Percentiles rank a stretch among this genome's conserved stretches.
Conservation (phyloP, 1,139 yeast genomes). For the Geotrichum fermentans region DNA sequence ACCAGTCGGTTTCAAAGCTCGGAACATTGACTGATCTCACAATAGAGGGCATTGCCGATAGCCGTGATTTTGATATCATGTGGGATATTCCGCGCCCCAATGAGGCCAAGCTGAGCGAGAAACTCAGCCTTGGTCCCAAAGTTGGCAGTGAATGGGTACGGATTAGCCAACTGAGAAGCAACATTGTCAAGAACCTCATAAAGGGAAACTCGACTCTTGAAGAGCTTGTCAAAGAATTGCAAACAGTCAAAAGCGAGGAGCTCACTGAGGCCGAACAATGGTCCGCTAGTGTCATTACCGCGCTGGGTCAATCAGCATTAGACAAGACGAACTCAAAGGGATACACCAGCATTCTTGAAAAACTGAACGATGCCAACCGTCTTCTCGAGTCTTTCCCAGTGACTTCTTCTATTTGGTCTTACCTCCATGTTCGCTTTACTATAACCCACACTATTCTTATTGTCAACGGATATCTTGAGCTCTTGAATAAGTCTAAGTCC, state of each 20-base stretch:
- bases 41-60: constrained; percentile 25
- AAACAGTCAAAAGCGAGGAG: constrained; percentile 13
- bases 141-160: constrained; percentile 28
- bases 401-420: constrained; percentile 28
- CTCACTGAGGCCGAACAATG: constrained; percentile 38
- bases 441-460: constrained; percentile 32
- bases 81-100: constrained; percentile 23
- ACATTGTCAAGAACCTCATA: constrained; percentile 26
- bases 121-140: constrained; percentile 27
- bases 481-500: constrained; percentile 24
- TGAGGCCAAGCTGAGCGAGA: constrained; percentile 19
- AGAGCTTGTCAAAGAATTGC: constrained; percentile 12
- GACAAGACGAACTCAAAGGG: constrained; percentile 16
- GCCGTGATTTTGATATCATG: constrained; percentile 33
- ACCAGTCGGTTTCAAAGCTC: constrained; percentile 21
- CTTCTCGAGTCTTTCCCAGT: constrained; percentile 6
- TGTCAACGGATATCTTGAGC: constrained; percentile 25
- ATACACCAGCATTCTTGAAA: constrained; percentile 17
- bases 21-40: constrained; percentile 12
- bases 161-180: constrained; percentile 25
- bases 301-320: constrained; percentile 24
- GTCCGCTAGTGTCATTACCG: constrained; percentile 31
- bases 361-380: constrained; percentile 17
- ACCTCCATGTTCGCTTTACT: constrained; percentile 32
- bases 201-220: constrained; percentile 23